phyloP scores from a whole-genome alignment of 371 early-diverging fungal species.

The Blastocladiella emersonii region DNA sequence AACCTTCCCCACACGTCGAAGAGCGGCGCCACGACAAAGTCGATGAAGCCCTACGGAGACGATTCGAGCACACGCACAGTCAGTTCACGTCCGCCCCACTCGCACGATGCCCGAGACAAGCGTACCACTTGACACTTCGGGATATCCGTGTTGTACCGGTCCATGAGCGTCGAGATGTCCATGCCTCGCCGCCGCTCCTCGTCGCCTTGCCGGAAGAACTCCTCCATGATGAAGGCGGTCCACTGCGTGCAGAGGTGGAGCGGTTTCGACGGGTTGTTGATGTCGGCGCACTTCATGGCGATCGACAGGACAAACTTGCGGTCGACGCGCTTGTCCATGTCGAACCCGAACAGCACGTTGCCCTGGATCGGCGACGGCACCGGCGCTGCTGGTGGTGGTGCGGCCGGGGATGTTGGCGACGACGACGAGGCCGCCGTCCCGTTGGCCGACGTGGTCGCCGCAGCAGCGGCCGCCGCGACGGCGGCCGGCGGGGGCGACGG shows the following conservation, averaged over 20 bases:
- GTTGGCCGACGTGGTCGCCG: not conserved
- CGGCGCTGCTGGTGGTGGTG: too few relatives aligned
- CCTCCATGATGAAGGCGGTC: constrained; percentile 34
- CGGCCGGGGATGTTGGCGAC: too few relatives aligned
- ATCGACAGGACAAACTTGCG: constrained; percentile 27
- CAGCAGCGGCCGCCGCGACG: not conserved
- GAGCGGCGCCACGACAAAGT: constrained; percentile 34
- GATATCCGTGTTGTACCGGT: constrained; percentile 26
- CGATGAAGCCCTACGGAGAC: constrained; percentile 28
- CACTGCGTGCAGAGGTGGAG: constrained; percentile 24
- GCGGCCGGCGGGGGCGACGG: constrained; percentile 13
- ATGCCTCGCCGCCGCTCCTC: constrained; percentile 16
- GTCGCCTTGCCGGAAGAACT: constrained; percentile 39
- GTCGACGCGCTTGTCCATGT: constrained; percentile 25
- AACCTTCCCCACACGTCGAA: constrained; percentile 25
- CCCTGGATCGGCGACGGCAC: not conserved
- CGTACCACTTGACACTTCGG: constrained; percentile 28
- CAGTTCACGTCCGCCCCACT: too few relatives aligned
- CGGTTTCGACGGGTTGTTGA: constrained; percentile 35
- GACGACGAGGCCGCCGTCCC: not conserved
- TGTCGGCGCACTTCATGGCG: constrained; percentile 36
- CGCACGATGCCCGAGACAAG: not conserved
- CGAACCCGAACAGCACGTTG: constrained; percentile 12
- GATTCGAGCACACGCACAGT: too few relatives aligned
- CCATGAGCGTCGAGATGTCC: constrained; percentile 28